Evolutionary conservation across 148 eudicot species (phyloP).

Genomic region (Selenicereus undatus): DNA sequence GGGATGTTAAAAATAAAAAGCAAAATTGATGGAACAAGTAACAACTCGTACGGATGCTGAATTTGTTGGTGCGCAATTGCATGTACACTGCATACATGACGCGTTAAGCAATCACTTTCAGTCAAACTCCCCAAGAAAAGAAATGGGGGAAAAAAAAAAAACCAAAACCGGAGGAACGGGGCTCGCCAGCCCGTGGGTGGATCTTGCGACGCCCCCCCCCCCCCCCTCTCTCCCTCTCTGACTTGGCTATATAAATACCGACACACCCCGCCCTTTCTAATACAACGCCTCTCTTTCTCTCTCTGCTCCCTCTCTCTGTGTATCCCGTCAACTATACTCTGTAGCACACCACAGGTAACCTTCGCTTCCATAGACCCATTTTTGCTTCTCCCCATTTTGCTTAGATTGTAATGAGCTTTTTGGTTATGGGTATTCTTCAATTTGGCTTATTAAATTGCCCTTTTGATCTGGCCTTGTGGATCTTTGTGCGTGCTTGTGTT

Average conservation of each 20-base stretch:
- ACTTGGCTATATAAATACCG: not conserved
- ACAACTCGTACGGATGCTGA: too few relatives aligned
- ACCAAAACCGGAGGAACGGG: not conserved
- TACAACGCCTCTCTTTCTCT: not conserved
- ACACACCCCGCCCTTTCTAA: constrained; percentile 7
- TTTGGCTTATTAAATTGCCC: not conserved
- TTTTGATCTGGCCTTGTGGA: not conserved
- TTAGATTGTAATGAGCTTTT: not conserved
- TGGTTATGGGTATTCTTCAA: not conserved
- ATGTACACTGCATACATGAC: not conserved
- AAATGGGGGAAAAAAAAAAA: too few relatives aligned
- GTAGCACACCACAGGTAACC: not conserved
- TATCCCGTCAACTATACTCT: not conserved
- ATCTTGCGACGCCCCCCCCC: constrained; percentile 4
- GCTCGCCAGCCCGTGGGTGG: not conserved
- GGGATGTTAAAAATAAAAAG: too few relatives aligned
- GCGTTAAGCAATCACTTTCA: not conserved
- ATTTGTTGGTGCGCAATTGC: too few relatives aligned
- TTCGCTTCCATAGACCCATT: not conserved
- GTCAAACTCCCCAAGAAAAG: not conserved
- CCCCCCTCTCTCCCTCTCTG: not conserved
- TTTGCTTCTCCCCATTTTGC: not conserved
- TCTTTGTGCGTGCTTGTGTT: not conserved
- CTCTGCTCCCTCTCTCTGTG: not conserved
- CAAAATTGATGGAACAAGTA: too few relatives aligned